Percentiles rank a stretch among this genome's conserved stretches.
phyloP scores from a whole-genome alignment of 148 eudicot genomes.

The Drosera capensis region DNA sequence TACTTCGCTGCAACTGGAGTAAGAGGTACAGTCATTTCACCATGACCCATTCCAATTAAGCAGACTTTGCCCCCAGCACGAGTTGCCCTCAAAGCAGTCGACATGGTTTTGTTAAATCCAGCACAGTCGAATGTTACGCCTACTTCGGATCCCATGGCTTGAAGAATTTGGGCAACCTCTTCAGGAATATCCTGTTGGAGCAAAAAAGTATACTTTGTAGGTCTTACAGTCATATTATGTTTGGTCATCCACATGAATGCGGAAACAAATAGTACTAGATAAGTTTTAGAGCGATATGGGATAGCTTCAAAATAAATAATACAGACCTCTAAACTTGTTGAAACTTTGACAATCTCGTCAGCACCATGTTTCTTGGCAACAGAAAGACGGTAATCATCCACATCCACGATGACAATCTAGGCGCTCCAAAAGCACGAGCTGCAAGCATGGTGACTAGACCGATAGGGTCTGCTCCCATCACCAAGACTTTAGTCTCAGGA shows the following conservation, averaged over 20 bases:
- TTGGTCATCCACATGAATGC: neutral
- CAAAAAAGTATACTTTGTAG: too few relatives aligned
- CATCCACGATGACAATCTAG: constrained; percentile 38
- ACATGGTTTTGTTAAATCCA: constrained; percentile 56
- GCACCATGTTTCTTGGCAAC: constrained; percentile 46
- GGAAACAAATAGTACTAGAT: neutral
- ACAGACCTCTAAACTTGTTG: constrained; percentile 25
- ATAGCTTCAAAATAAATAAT: neutral
- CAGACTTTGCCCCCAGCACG: constrained; percentile 56
- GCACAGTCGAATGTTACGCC: constrained; percentile 62
- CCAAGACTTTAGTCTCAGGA: constrained; percentile 38
- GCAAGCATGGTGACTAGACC: constrained; percentile 58
- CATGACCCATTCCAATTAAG: constrained; percentile 49
- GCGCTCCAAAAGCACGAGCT: constrained; percentile 57
- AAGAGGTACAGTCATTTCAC: constrained; percentile 49
- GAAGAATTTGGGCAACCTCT: constrained; percentile 28
- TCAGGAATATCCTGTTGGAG: constrained; percentile 24
- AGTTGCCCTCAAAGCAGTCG: constrained; percentile 39
- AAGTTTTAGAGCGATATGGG: neutral
- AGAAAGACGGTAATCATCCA: constrained; percentile 38
- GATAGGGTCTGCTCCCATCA: constrained; percentile 66
- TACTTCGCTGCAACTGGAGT: constrained; percentile 59
- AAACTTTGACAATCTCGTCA: constrained; percentile 32
- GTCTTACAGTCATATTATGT: neutral
- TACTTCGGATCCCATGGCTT: constrained; percentile 23